Evolutionary conservation across 805 yeast genomes (phyloP), one percentile per base, ranked within the genome.

Genomic region (Yamadazyma paraphyllophila): DNA sequence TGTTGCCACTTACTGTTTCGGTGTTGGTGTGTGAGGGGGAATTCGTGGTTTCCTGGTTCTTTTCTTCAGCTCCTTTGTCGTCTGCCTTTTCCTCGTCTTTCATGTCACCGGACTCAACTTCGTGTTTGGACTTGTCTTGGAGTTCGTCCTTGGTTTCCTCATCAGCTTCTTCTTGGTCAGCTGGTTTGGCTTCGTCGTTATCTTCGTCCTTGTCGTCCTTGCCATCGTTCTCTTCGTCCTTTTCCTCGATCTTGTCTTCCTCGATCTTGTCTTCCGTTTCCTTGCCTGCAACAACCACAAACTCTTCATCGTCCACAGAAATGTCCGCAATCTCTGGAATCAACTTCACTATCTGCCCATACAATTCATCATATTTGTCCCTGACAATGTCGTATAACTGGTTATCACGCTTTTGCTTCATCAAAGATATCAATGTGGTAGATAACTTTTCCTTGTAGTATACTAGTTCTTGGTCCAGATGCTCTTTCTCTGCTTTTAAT

Each of bases 381-480:
- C 47, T 47, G 5, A 51, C 49, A 4, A 47, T 24, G 31, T 49
- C 53, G 33, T 49, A 49, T 29, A 49, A 38, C 29, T 44, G 41
- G 9, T 29, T 33, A 34, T 44, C 46, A n/a, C 26, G 29, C 15
- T 35, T 35, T 7, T 36, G 35, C 7, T 20, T 11, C n/a, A 42
- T 15, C 27, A 42, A 36, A 26, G n/a, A 13, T 6, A 16, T 11
- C 33, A 43, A 37, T 10, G 41, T 20, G 9, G 20, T 17, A 17
- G 15, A 17, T 14, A 34, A 15, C 32, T 44, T 39, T 7, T 37
- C 38, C 33, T 37, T 37, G 34, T 43, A 32, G 14, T n/a, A 7
- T 12, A 20, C 36, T 2, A 14, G 13, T 15, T 41, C 39, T 4
- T 13, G 13, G 11, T 34, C 26, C 12, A 13, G 16, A 15, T 17